These are phyloP conservation scores for Scheffersomyces titani DNA, from an alignment of 1,139 yeast species.

Conservation along the genomic window DNA sequence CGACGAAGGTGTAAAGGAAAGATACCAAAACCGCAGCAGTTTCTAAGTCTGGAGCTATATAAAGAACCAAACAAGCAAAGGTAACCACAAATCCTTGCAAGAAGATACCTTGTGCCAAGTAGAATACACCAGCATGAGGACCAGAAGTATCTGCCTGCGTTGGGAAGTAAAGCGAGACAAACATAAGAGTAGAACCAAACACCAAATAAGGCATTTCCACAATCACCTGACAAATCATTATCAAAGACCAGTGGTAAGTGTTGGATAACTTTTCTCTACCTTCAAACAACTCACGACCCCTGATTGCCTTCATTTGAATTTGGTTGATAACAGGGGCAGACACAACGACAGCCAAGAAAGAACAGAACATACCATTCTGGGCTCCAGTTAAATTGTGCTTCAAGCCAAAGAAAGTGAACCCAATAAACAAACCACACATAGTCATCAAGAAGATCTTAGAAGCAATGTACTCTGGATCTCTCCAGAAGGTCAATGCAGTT, in stretches of 20 bases:
- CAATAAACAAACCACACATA: constrained; percentile 47
- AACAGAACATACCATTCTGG: constrained; percentile 53
- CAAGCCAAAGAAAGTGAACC: constrained; percentile 51
- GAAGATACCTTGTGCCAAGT: constrained; percentile 53
- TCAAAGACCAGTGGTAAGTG: constrained; percentile 64
- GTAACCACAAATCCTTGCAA: constrained; percentile 57
- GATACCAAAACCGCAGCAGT: constrained; percentile 61
- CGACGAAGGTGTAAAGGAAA: constrained; percentile 52
- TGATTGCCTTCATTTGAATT: constrained; percentile 43
- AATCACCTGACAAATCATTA: constrained; percentile 52
- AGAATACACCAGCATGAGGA: constrained; percentile 38
- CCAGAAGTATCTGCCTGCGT: constrained; percentile 48
- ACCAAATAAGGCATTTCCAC: constrained; percentile 60
- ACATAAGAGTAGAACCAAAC: constrained; percentile 52
- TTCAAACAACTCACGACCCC: constrained; percentile 57
- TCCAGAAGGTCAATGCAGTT: constrained; percentile 38
- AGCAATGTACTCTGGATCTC: constrained; percentile 45
- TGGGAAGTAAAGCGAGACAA: constrained; percentile 60
- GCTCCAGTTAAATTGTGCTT: constrained; percentile 45
- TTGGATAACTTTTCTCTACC: constrained; percentile 65
- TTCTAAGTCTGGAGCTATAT: constrained; percentile 61
- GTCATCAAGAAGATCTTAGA: constrained; percentile 48
- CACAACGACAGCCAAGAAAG: constrained; percentile 51
- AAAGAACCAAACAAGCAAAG: constrained; percentile 54
- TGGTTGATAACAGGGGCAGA: constrained; percentile 52